Conservation (phyloP, 2,329 filamentous ascomycete genomes). For the Cryoendolithus antarcticus region DNA sequence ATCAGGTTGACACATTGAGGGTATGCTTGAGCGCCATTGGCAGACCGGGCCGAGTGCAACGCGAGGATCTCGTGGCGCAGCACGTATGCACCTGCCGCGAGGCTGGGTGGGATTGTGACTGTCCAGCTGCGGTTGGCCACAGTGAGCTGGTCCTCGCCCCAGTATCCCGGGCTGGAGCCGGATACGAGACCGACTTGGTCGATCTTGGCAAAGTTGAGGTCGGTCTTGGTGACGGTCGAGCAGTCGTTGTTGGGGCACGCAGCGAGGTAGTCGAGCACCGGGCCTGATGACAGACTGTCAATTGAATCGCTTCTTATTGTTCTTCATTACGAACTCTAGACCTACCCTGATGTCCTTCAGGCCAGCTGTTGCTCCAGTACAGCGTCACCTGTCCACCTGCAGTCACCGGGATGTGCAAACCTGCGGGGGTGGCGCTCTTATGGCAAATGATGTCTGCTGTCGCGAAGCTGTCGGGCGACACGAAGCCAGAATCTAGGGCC, state of each 20-base stretch:
- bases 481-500: constrained; percentile 8
- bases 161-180: constrained; percentile 33
- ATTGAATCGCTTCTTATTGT: no score
- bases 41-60: constrained; percentile 29
- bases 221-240: constrained; percentile 38
- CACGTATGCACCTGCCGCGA: constrained; percentile 39
- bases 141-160: constrained; percentile 44
- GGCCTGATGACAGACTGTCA: constrained; percentile 26
- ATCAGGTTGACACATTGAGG: constrained; percentile 33
- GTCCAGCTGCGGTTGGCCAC: constrained; percentile 37
- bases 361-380: constrained; percentile 49
- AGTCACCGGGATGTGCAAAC: constrained; percentile 21
- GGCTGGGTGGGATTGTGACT: constrained; percentile 31
- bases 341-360: constrained; percentile 41
- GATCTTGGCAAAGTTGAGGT: constrained; percentile 53
- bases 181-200: constrained; percentile 41
- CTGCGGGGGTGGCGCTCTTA: constrained; percentile 21
- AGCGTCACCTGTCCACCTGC: constrained; percentile 24
- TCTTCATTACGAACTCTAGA: no score
- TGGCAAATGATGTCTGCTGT: constrained; percentile 24
- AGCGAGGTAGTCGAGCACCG: constrained; percentile 53
- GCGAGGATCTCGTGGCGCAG: constrained; percentile 42
- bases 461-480: constrained; percentile 21
- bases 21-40: constrained; percentile 39
- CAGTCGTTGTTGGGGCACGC: constrained; percentile 46